A percentile compares a stretch with the other conserved stretches of the same genome.
phyloP scores from a whole-genome alignment of 2,329 filamentous ascomycete species.

The Exophiala spinifera region DNA sequence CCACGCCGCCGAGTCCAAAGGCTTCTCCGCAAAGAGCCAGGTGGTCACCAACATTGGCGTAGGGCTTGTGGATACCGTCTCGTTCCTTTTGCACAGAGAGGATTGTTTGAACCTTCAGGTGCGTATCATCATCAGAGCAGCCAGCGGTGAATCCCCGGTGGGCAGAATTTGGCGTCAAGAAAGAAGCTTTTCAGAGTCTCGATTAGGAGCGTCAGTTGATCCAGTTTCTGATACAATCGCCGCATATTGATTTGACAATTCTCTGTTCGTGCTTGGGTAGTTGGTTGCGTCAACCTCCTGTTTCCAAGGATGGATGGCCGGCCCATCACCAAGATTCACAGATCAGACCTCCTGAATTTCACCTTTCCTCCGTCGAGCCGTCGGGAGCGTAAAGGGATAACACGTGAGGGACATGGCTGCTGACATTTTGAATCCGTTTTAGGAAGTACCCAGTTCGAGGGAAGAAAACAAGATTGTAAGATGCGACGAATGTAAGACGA shows the following conservation, averaged over 20 bases:
- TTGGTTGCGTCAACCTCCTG: constrained; percentile 24
- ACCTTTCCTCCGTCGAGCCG: constrained; percentile 23
- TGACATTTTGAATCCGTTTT: neutral
- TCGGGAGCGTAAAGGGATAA: constrained; percentile 36
- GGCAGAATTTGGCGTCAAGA: constrained; percentile 52
- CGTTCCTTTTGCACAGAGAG: constrained; percentile 65
- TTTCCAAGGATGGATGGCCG: constrained; percentile 34
- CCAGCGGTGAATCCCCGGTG: constrained; percentile 1
- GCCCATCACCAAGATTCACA: constrained; percentile 23
- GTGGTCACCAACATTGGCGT: constrained; percentile 63
- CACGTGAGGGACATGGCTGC: constrained; percentile 36
- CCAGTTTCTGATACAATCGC: constrained; percentile 58
- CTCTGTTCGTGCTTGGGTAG: constrained; percentile 7
- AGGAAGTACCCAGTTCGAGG: constrained; percentile 19
- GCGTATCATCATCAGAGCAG: constrained; percentile 19
- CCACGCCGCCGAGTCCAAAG: constrained; percentile 58
- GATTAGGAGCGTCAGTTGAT: constrained; percentile 37
- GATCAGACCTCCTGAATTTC: constrained; percentile 22
- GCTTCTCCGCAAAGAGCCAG: constrained; percentile 77
- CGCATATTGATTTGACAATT: constrained; percentile 46
- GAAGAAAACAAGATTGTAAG: constrained; percentile 24
- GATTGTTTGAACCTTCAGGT: constrained; percentile 59
- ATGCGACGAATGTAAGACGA: constrained; percentile 40
- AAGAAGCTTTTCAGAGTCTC: constrained; percentile 48
- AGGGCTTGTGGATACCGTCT: constrained; percentile 77